Base-by-base conservation (phyloP, 2,329 filamentous ascomycete species). In the Raffaelea ambrosiae region DNA sequence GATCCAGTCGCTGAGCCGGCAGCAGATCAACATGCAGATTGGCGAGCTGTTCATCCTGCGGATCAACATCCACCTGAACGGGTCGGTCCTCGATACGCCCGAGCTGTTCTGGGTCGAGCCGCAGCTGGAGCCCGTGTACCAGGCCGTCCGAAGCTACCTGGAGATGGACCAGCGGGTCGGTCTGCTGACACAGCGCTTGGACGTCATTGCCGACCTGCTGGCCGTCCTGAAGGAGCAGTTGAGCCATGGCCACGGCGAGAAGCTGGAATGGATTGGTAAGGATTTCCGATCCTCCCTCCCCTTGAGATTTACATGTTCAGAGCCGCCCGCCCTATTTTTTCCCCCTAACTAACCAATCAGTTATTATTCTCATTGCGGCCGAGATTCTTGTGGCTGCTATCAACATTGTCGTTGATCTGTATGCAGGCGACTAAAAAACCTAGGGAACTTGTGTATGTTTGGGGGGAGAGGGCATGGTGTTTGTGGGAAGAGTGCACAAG, bases 81-180 rank as follows among this genome's bases (percentile, higher is more conserved):
- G 93, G 31, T 95, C 88, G 26, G 90, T 98, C 5, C 83, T 98
- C 36, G 93, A 98, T 64, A 95, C 90, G 10, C 93, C 93, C 0
- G 93, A 98, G 68, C 76, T 98, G 39, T 97, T 98, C 76, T 98
- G 93, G 93, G 87, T 91, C 29, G 93, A 98, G 67, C 93, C 93
- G 9, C 90, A 96, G 65, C 76, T 98, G 7, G 93, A 98, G 61
- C 93, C 93, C 5, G 85, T 98, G 23, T 98, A 98, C 63, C 86
- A 94, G 64, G 93, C 93, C 47, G 93, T 97, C 40, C 77, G 93
- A 49, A 93, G 85, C 62, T 98, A 98, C 64, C 73, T 98, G 19
- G 93, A 98, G 70, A 97, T 98, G 86, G 93, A 97, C 65, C 93
- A 97, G 71, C 76, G 93, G 48, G 91, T 97, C 13, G 81, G 83